These are phyloP conservation scores for Rosa persica DNA, from an alignment of 306 rosid species.

Conservation along the genomic window DNA sequence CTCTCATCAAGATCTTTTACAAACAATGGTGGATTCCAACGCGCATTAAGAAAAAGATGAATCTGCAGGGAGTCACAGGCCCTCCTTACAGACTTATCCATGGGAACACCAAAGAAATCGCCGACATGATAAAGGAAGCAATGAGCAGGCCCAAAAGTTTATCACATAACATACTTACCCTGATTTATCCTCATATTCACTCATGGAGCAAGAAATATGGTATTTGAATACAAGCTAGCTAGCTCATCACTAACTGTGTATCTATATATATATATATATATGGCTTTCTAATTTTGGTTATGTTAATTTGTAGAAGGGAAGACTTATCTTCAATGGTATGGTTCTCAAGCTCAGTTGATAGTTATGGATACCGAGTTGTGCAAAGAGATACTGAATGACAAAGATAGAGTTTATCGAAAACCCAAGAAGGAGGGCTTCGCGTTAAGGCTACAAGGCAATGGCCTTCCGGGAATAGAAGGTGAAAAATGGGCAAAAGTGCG, in stretches of 20 bases:
- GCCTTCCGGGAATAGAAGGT: slow-evolving; percentile 11
- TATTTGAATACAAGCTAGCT: not conserved
- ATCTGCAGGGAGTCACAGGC: slow-evolving; percentile 34
- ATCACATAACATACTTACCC: slow-evolving; percentile 20
- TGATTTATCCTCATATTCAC: slow-evolving; percentile 20
- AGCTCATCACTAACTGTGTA: not conserved
- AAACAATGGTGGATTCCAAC: slow-evolving; percentile 39
- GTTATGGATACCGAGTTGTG: slow-evolving; percentile 33
- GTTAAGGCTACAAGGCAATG: slow-evolving; percentile 3
- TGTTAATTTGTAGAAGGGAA: slow-evolving; percentile 23
- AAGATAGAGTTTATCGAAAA: slow-evolving; percentile 14
- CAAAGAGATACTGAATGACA: slow-evolving; percentile 35
- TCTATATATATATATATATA: not conserved
- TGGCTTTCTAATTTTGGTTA: not conserved
- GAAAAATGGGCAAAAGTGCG: slow-evolving; percentile 2
- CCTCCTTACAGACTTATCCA: slow-evolving; percentile 33
- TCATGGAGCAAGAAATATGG: slow-evolving; percentile 21
- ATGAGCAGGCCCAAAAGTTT: slow-evolving; percentile 21
- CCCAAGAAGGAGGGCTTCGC: slow-evolving; percentile 3
- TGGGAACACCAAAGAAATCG: slow-evolving; percentile 32
- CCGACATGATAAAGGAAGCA: slow-evolving; percentile 17
- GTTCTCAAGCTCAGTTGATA: slow-evolving; percentile 28
- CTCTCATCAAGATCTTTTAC: slow-evolving; percentile 13
- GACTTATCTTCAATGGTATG: slow-evolving; percentile 34
- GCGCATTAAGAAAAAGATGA: slow-evolving; percentile 3